phyloP scores from a whole-genome alignment of 1,284 basidiomycete genomes.

The Neolentinus lepideus region DNA sequence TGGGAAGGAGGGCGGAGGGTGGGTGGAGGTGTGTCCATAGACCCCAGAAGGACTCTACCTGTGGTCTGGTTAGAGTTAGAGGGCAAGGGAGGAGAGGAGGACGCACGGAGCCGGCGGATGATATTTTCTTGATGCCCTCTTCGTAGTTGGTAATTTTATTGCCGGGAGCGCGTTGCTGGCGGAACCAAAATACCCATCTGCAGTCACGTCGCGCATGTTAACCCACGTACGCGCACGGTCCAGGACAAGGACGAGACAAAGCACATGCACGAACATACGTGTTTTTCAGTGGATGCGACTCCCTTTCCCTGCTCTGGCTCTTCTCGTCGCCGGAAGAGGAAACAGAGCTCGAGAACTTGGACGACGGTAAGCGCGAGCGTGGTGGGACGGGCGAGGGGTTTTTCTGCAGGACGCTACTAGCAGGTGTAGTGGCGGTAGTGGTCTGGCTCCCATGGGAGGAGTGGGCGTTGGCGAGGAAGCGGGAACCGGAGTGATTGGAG shows the following conservation, averaged over 20 bases:
- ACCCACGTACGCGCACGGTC: conserved; percentile 1
- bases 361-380: conserved; percentile 43
- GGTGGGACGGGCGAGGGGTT: conserved; percentile 21
- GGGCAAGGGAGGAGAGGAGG: conserved; percentile 5
- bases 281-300: conserved; percentile 66
- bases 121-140: conserved; percentile 81
- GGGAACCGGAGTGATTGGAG: conserved; percentile 72
- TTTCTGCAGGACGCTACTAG: conserved; percentile 9
- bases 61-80: background rate
- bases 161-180: conserved; percentile 74
- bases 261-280: conserved; percentile 68
- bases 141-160: conserved; percentile 79
- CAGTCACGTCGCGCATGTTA: conserved; percentile 13
- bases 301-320: conserved; percentile 30
- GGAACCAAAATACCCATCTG: conserved; percentile 85
- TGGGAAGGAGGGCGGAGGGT: conserved; percentile 66
- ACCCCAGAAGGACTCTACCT: conserved; percentile 84
- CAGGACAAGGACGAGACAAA: conserved; percentile 12
- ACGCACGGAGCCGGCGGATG: conserved; percentile 69
- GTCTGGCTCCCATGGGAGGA: conserved; percentile 17
- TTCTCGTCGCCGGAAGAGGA: conserved; percentile 35
- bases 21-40: conserved; percentile 74
- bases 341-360: conserved; percentile 69
- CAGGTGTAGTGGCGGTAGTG: conserved; percentile 16
- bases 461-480: conserved; percentile 48